phyloP scores from a whole-genome alignment of 441 rosid species.

The Sinapis alba region DNA sequence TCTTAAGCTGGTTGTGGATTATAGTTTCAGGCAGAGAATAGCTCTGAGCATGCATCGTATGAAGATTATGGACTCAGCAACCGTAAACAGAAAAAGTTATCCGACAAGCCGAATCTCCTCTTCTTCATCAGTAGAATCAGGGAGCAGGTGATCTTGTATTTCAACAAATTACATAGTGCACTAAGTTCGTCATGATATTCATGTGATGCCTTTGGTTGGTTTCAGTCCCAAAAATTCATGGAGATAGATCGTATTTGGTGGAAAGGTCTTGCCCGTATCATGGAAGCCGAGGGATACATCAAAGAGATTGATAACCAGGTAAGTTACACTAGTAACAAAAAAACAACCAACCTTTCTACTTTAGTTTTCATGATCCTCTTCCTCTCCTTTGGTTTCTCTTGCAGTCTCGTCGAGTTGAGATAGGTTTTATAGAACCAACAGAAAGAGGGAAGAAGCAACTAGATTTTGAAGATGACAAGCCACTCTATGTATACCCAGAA shows the following conservation, averaged over 20 bases:
- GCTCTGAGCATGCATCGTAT: constrained; percentile 39
- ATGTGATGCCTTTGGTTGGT: constrained; percentile 29
- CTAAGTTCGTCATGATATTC: constrained; percentile 23
- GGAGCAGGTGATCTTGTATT: constrained; percentile 60
- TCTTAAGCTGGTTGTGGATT: constrained; percentile 21
- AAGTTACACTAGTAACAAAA: background rate
- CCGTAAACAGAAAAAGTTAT: constrained; percentile 33
- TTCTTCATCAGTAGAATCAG: constrained; percentile 60
- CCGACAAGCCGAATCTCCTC: constrained; percentile 63
- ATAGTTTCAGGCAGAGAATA: constrained; percentile 44
- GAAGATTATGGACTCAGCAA: constrained; percentile 46
- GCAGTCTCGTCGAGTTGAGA: constrained; percentile 79
- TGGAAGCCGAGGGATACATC: constrained; percentile 79
- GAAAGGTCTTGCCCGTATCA: constrained; percentile 83
- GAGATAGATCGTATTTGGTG: constrained; percentile 75
- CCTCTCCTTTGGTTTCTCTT: constrained; percentile 17
- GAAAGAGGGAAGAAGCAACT: constrained; percentile 53
- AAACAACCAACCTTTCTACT: background rate
- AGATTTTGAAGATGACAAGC: constrained; percentile 32
- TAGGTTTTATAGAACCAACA: constrained; percentile 64
- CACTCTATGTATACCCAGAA: constrained; percentile 66
- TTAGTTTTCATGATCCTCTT: background rate
- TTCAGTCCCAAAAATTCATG: constrained; percentile 59
- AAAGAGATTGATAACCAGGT: constrained; percentile 70
- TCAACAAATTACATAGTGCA: constrained; percentile 5